Evolutionary conservation across 306 rosid genomes (phyloP), one percentile per base, ranked within the genome.

Genomic region (Abrus pulchellus): DNA sequence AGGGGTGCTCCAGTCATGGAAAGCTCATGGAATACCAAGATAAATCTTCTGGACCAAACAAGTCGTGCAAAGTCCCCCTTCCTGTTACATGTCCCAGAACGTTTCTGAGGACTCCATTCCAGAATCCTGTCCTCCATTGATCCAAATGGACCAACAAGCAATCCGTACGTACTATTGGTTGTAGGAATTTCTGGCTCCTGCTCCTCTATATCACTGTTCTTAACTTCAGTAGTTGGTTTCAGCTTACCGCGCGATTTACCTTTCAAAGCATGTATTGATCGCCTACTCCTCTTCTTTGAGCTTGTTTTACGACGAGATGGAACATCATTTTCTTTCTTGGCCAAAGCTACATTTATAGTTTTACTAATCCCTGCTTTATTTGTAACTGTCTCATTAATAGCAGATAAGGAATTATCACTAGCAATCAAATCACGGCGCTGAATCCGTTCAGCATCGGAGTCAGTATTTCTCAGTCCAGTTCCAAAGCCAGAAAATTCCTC

Each of bases 1-100:
- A 93, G 90, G 8, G 99, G 99, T 50, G 99, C 94, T 67, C 99
- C 99, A 3, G 97, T 95, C 97, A 95, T 91, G 38, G 99, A 95
- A 74, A 93, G 92, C 82, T 95, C 98, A 41, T 95, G 99, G 84
- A 95, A 95, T 74, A 95, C 83, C 81, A 95, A 83, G 83, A 93
- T 81, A 85, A 95, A 95, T 83, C 99, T 91, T 79, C 99, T 89
- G 74, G 98, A 95, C 99, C 98, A 95, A 63, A 93, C 99, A 60
- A 95, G 93, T 27, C 97, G 97, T 3, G 97, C 89, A 75, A 93
- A 95, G 85, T 95, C 98, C 69, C 87, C 88, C 83, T 92, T 93
- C 94, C 99, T 86, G 80, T 93, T 87, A 84, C 99, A 95, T 28
- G 97, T 95, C 74, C 97, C 98, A 36, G 98, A 86, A 77, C 99